phyloP scores from a whole-genome alignment of 345 rosid species.

The Abelmoschus esculentus region DNA sequence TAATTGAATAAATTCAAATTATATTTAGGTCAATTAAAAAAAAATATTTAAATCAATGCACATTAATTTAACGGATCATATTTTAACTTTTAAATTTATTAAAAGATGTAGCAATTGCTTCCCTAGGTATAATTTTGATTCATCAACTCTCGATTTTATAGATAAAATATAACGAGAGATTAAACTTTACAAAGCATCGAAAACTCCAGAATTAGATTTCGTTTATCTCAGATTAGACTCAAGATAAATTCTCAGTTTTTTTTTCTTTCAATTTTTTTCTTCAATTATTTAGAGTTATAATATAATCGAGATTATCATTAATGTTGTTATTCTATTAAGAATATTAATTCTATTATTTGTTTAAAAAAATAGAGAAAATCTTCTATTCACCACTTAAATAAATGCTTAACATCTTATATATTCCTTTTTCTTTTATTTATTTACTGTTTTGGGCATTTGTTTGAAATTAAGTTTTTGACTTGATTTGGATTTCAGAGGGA shows the following conservation, averaged over 20 bases:
- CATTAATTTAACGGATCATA: neutral
- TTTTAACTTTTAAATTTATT: neutral
- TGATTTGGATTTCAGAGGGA: too few relatives aligned
- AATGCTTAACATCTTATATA: neutral
- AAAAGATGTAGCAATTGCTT: neutral
- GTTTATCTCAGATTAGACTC: neutral
- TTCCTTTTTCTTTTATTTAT: neutral
- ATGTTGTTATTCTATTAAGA: neutral
- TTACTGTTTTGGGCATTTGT: neutral
- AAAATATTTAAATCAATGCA: neutral
- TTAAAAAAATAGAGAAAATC: neutral
- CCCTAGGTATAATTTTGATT: neutral
- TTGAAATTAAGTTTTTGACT: too few relatives aligned
- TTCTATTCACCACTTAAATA: neutral
- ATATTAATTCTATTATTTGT: neutral
- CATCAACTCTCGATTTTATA: neutral
- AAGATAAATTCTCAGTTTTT: neutral
- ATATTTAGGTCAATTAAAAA: neutral
- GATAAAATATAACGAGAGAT: neutral
- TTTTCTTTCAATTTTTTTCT: neutral
- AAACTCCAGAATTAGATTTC: neutral
- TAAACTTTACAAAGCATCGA: neutral
- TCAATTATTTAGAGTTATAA: neutral
- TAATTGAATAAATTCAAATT: neutral
- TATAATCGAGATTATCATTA: neutral